A percentile compares a stretch with the other conserved stretches of the same genome.
These are phyloP conservation scores for Collybiopsis confluens DNA, from an alignment of 768 basidiomycete species.

Conservation along the genomic window DNA sequence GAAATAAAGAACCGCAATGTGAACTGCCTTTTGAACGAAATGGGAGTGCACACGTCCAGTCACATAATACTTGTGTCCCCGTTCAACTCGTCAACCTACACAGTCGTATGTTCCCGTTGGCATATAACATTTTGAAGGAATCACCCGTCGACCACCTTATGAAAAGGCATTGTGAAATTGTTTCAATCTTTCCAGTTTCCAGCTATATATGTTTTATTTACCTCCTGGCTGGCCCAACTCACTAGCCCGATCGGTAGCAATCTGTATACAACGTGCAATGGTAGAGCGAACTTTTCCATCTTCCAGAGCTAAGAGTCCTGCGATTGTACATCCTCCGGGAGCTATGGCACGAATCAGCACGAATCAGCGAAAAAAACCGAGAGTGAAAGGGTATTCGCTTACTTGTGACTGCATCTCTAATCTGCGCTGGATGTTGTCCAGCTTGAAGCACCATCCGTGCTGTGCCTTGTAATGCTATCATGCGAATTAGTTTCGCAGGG, in stretches of 20 bases:
- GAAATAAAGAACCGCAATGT: too few species aligned
- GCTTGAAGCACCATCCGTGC: slow-evolving; percentile 92
- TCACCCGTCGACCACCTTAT: too few species aligned
- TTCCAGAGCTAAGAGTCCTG: slow-evolving; percentile 91
- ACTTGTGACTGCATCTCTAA: slow-evolving; percentile 98
- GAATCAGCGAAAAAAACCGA: background rate
- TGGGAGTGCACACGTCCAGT: too few species aligned
- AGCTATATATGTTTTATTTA: too few species aligned
- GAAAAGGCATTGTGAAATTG: too few species aligned
- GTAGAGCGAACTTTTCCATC: slow-evolving; percentile 92
- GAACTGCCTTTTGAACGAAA: too few species aligned
- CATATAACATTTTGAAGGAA: too few species aligned
- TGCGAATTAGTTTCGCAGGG: background rate
- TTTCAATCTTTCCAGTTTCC: too few species aligned
- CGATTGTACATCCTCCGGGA: slow-evolving; percentile 97
- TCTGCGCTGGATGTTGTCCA: slow-evolving; percentile 89
- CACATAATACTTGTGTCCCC: too few species aligned
- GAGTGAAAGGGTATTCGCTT: slow-evolving; percentile 28
- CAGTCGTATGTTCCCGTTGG: too few species aligned
- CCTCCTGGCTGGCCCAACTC: slow-evolving; percentile 67
- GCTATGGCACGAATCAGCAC: slow-evolving; percentile 41
- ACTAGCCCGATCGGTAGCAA: slow-evolving; percentile 86
- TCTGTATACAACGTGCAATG: slow-evolving; percentile 91
- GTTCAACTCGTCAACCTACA: too few species aligned
- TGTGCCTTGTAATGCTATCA: slow-evolving; percentile 86